These are phyloP conservation scores for Perkinsus chesapeaki DNA, from an alignment of 169 alveolate genomes.

Conservation along the genomic window DNA sequence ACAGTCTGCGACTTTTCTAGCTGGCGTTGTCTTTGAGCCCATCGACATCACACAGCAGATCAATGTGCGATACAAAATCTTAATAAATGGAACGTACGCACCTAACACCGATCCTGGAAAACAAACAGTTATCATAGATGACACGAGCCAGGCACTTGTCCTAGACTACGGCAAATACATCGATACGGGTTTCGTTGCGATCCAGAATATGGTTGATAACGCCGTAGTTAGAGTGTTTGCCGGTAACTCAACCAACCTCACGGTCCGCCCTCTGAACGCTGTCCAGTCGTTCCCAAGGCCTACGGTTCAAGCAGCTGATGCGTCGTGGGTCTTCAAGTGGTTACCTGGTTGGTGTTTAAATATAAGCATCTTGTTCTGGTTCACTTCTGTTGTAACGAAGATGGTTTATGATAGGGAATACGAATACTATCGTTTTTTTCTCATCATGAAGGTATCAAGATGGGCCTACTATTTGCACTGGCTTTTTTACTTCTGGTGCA, in stretches of 20 bases:
- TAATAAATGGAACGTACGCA: not conserved
- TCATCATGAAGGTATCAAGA: constrained; percentile 64
- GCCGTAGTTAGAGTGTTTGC: not conserved
- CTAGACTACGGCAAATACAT: not conserved
- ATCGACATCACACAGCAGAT: not conserved
- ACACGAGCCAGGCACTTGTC: not conserved
- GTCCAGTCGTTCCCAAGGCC: not conserved
- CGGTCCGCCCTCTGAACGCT: not conserved
- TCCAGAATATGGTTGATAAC: not conserved
- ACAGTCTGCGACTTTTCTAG: not conserved
- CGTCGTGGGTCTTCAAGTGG: not conserved
- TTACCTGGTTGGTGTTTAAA: not conserved
- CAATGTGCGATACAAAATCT: not conserved
- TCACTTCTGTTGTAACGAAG: not conserved
- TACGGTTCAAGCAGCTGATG: not conserved
- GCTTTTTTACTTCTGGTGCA: constrained; percentile 39
- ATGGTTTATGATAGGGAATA: constrained; percentile 60
- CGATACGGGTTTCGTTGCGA: not conserved
- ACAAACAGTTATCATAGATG: not conserved
- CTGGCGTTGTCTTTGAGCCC: not conserved
- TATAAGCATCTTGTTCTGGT: not conserved
- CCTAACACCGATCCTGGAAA: not conserved
- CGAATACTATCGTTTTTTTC: constrained; percentile 60
- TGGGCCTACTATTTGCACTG: constrained; percentile 56
- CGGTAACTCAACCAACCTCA: not conserved